Base-by-base conservation (phyloP, 805 yeast genomes). In the Monosporozyma solicola region DNA sequence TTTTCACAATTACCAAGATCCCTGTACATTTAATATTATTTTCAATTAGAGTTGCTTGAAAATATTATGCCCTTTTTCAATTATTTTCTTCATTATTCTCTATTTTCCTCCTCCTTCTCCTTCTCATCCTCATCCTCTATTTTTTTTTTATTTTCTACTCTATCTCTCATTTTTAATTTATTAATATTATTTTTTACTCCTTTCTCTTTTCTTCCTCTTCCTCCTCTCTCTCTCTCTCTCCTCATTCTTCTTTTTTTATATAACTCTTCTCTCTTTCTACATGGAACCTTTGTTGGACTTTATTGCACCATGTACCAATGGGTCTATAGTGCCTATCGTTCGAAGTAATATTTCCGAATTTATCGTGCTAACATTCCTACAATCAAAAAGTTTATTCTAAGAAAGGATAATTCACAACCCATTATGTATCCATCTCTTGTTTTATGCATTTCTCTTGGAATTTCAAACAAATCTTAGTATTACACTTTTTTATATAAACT, bases 71-170 rank as follows among this genome's bases (percentile, higher is more conserved):
- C 20, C 48, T 43, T 47, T 50, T 27, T 43, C 37, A 27, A 43
- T n/a, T 35, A 11, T 22, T 43, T 43, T 43, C 44, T 20, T 47
- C 39, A 31, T 16, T 37, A 41, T 46, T 50, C 32, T 46, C 37
- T 41, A 48, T 50, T 48, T 55, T 51, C 50, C 29, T 49, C 33
- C 48, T 49, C 53, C 44, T 49, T 46, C 50, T 47, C 56, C 50
- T 53, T 48, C 51, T 51, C 47, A 39, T 31, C 35, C 24, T 51
- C 47, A 49, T 53, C 47, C 53, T 56, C 52, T 48, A 51, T 33
- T 35, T 51, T 31, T 50, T 43, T 48, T 48, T 37, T 59, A 20
- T 20, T 51, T 49, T 43, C 52, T 54, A 50, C 47, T 51, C 50
- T 48, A 27, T 49, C 20, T 41, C 22, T 41, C 44, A 29, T 41